phyloP scores from a whole-genome alignment of 2,329 filamentous ascomycete genomes.

The Didymella arachidicola region DNA sequence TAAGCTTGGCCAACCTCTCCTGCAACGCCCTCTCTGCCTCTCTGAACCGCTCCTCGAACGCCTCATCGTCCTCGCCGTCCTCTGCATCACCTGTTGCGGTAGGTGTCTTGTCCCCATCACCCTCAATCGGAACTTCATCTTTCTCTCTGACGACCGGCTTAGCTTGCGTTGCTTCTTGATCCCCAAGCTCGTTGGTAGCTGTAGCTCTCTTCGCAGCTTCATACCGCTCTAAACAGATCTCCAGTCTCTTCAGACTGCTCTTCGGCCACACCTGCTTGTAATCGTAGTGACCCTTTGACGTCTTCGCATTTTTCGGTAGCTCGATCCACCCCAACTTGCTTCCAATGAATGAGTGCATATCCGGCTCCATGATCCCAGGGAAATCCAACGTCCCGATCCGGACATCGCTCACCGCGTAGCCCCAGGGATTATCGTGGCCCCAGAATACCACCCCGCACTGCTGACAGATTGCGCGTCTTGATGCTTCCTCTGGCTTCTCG shows the following conservation, averaged over 20 bases:
- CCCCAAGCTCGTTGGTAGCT: background rate
- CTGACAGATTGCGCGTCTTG: conserved; percentile 27
- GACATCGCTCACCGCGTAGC: conserved; percentile 25
- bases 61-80: conserved; percentile 39
- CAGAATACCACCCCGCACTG: conserved; percentile 36
- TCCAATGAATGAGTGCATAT: conserved; percentile 39
- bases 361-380: conserved; percentile 41
- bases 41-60: conserved; percentile 37
- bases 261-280: conserved; percentile 35
- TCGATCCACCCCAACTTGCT: conserved; percentile 43
- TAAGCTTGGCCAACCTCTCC: conserved; percentile 42
- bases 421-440: conserved; percentile 20
- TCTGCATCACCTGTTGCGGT: conserved; percentile 37
- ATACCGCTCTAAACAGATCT: conserved; percentile 23
- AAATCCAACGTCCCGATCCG: conserved; percentile 40
- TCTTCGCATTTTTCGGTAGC: conserved; percentile 36
- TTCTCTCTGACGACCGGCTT: background rate
- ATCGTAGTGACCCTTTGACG: conserved; percentile 21
- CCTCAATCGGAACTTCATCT: conserved; percentile 15
- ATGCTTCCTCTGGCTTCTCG: background rate
- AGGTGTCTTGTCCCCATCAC: conserved; percentile 43
- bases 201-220: conserved; percentile 13
- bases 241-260: conserved; percentile 38
- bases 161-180: background rate
- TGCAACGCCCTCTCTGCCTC: conserved; percentile 41